A percentile compares a stretch with the other conserved stretches of the same genome.
Conservation (phyloP, 176 grass and related monocot genomes). For the sorghum (Sorghum bicolor) region Sorghum_bicolor_NCBIv3 NC_012876.2:61905501-61906000, state of each 20-base stretch:
- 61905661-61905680: neutral
- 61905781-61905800: neutral
- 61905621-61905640: neutral
- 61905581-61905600: neutral
- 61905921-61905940: neutral
- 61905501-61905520: neutral
- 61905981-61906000: neutral
- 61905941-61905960: neutral
- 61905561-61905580: neutral
- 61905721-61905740: neutral
- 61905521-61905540: neutral
- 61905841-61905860: constrained; percentile 41
- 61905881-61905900: constrained; percentile 66
- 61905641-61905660: neutral
- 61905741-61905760: neutral
- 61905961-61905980: neutral
- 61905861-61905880: constrained; percentile 39
- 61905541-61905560: neutral
- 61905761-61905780: neutral
- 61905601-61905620: neutral
- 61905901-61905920: constrained; percentile 57
- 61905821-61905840: constrained; percentile 46
- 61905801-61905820: neutral
- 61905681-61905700: neutral
- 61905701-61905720: neutral